phyloP scores from a whole-genome alignment of 176 grass and related monocot species.

The Hyparrhenia diplandra region DNA sequence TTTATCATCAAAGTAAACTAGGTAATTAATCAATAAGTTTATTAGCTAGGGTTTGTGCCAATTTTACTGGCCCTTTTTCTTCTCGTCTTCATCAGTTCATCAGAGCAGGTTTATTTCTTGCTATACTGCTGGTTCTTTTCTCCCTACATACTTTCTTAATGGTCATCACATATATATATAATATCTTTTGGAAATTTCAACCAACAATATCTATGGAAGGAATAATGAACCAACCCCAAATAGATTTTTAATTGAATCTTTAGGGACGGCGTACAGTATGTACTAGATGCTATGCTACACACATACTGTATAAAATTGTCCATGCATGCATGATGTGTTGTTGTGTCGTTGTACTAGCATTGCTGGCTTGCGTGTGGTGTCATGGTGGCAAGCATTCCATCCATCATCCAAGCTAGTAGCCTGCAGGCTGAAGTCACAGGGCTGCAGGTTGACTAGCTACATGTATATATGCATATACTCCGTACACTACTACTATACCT shows the following conservation, averaged over 20 bases:
- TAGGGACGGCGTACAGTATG: not conserved
- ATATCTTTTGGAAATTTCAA: not conserved
- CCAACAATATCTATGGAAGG: not conserved
- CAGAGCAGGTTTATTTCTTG: not conserved
- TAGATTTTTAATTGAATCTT: not conserved
- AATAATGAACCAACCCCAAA: not conserved
- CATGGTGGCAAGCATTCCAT: slow-evolving; percentile 34
- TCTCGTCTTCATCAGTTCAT: not conserved
- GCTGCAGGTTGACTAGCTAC: slow-evolving; percentile 36
- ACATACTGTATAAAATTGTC: not conserved
- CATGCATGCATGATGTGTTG: slow-evolving; percentile 28
- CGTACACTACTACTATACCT: not conserved
- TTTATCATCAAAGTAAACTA: slow-evolving; percentile 23
- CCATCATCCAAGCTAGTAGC: not conserved
- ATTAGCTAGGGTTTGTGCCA: slow-evolving; percentile 40
- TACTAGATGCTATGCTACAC: not conserved
- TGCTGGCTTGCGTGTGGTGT: slow-evolving; percentile 25
- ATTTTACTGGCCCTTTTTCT: not conserved
- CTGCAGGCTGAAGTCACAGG: slow-evolving; percentile 37
- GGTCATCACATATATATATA: no score
- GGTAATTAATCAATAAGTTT: slow-evolving; percentile 46
- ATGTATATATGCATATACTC: not conserved
- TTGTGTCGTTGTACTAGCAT: slow-evolving; percentile 1
- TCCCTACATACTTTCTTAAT: no score
- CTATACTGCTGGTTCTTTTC: not conserved